Base-by-base conservation (phyloP, 495 filamentous ascomycete species). In the Rusavskia elegans region DNA sequence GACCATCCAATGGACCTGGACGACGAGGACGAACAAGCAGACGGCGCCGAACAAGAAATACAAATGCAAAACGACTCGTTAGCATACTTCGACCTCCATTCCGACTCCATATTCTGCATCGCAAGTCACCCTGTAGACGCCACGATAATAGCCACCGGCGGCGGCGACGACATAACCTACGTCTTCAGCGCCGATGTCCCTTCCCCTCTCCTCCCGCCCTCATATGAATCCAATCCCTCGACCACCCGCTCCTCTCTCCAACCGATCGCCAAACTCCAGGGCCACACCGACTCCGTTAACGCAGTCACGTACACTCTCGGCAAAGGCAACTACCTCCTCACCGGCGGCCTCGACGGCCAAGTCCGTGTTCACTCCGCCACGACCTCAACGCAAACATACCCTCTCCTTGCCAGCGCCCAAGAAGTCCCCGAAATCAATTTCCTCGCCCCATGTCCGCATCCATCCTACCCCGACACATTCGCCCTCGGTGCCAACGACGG, bases 401-500 rank as follows among this genome's bases (percentile, higher is more conserved):
- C 39, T 21, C 85, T 85, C 63, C 63, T 85, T 4, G 80, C 73
- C 20, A 80, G 83, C 59, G 74, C 78, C 1, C 80, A 85, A 68
- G 93, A 99, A 65, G 89, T 95, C 1, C 82, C 90, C 55, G 90
- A 96, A 65, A 83, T 99, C 55, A 93, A 93, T 71, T 99, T 89
- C 87, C 66, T 97, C 6, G 64, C 74, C 0, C 71, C 86, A 0
- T 95, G 85, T 63, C 90, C 90, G 2, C 73, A 76, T 19, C 64
- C 74, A 17, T 66, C 70, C 9, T 76, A 83, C 61, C 76, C 80
- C 23, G 93, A 96, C 65, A 80, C 84, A n/a, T 61, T 99, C 56
- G 93, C 93, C 0, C 66, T 97, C 20, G 93, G 93, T 37, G 87
- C 88, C 38, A 84, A 75, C n/a, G 90, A 99, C 63, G 93, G 93